Evolutionary conservation across 169 alveolate genomes (phyloP).

Genomic region (Fabrea salina): DNA sequence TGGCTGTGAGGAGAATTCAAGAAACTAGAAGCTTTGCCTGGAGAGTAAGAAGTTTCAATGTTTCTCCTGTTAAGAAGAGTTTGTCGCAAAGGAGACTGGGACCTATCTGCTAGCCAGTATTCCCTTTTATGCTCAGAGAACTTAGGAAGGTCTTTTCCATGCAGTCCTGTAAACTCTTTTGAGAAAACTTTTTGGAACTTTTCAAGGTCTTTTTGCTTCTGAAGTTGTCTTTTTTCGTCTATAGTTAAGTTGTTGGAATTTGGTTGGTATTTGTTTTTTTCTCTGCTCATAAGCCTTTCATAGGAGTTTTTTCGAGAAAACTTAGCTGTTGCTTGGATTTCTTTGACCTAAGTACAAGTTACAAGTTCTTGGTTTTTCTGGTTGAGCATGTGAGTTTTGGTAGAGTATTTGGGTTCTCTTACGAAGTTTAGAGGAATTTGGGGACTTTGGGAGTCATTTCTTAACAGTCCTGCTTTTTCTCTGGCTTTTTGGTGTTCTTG

Average conservation of each 20-base stretch:
- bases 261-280: too few species aligned
- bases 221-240: constrained; percentile 48
- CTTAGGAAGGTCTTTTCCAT: constrained; percentile 78
- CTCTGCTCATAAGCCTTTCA: constrained; percentile 7
- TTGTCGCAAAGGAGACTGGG: constrained; percentile 31
- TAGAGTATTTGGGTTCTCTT: background rate
- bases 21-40: background rate
- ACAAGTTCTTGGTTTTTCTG: constrained; percentile 32
- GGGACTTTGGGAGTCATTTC: background rate
- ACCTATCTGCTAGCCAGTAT: constrained; percentile 60
- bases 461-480: background rate
- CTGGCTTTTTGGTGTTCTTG: constrained; percentile 12
- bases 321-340: background rate
- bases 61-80: constrained; percentile 24
- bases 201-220: constrained; percentile 55
- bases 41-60: background rate
- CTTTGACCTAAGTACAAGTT: constrained; percentile 2
- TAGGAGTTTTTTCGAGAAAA: background rate
- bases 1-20: background rate
- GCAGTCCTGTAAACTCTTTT: constrained; percentile 63
- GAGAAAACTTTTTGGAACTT: constrained; percentile 62
- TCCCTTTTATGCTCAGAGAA: constrained; percentile 47
- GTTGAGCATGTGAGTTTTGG: constrained; percentile 29
- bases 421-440: background rate
- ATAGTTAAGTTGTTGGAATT: too few species aligned